Base-by-base conservation (phyloP, 805 yeast species). In the Ogataea degrootiae region DNA sequence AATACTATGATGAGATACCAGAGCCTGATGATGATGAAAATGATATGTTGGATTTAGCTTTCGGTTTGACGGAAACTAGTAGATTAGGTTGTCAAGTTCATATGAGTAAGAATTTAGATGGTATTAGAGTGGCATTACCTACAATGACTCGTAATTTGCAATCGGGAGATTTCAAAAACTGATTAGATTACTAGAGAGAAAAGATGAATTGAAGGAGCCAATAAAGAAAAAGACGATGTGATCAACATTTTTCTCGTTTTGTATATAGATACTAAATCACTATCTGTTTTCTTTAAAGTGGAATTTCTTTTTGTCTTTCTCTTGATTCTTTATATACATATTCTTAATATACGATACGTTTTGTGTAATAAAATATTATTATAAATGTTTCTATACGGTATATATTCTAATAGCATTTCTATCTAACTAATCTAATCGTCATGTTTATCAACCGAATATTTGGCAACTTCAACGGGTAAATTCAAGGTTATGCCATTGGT, bases 1-100 rank as follows among this genome's bases (percentile, higher is more conserved):
- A 86, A 41, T 90, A 73, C 65, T 94, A 89, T 68, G 99, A 94
- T 62, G 78, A 72, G 43, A 79, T 94, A 54, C 96, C 94, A 9
- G 98, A 94, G 65, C 98, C 99, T 0, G 88, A 83, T 54, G 99
- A 94, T 63, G 99, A 94, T 62, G 99, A 94, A 67, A 92, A 94
- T 63, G 99, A 94, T 68, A 94, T 94, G 99, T 75, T 94, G 61
- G 99, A 94, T 68, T 75, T 94, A 62, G 99, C 99, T 0, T 94
- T 94, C 63, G 99, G 99, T 0, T 77, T 94, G 41, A 94, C 98
- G 5, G 99, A 94, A 64, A 94, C 99, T 8, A 88, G 97, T 22
- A 79, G 99, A 64, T 74, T 94, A 56, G 99, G 98, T 0, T 94
- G 99, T 67, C 97, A 92, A 70, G 84, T 94, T 37, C 75, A 76